Base-by-base conservation (phyloP, 345 rosid genomes). In the Erysimum cheiranthoides region DNA sequence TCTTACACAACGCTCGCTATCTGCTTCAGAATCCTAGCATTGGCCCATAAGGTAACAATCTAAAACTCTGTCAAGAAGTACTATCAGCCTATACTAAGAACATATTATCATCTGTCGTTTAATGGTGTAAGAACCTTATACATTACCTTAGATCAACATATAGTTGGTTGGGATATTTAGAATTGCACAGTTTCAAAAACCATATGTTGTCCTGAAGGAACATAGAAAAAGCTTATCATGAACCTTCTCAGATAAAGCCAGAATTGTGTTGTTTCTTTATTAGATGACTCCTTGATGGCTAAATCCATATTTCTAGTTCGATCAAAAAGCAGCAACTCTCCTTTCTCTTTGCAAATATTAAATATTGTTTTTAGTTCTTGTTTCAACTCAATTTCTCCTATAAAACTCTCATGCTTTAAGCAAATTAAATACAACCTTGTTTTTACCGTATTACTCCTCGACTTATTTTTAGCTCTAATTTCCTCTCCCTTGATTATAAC, bases 1-100 rank as follows among this genome's bases (percentile, higher is more conserved):
- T 89, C 66, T 84, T 92, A 79, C 86, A 81, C 21, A 85, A 87
- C 81, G 97, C 93, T 56, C 88, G 83, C 66, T 79, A 39, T 74
- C 70, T 92, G 61, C 79, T 92, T 64, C 94, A 85, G 77, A 90
- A 84, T 72, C 88, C 92, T 68, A 80, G 53, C 13, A 70, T 64
- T 51, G 89, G 81, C 25, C 68, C 85, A 56, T 90, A 70, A 87
- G 84, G 89, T 73, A 73, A 67, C 65, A 16, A 16, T 66, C 61
- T 63, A 32, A 73, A 17, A 32, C 61, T 39, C 32, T 1, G n/a
- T 6, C 8, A 14, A 3, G 21, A 61, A 32, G 0, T 46, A 57
- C 32, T 65, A 47, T 46, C 2, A 54, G 30, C 12, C 39, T 38
- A 28, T 30, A 28, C 38, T 16, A 46, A 45, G 65, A 69, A 53